Conservation (phyloP, 2,329 filamentous ascomycete species). For the Phyllosticta capitalensis region DNA sequence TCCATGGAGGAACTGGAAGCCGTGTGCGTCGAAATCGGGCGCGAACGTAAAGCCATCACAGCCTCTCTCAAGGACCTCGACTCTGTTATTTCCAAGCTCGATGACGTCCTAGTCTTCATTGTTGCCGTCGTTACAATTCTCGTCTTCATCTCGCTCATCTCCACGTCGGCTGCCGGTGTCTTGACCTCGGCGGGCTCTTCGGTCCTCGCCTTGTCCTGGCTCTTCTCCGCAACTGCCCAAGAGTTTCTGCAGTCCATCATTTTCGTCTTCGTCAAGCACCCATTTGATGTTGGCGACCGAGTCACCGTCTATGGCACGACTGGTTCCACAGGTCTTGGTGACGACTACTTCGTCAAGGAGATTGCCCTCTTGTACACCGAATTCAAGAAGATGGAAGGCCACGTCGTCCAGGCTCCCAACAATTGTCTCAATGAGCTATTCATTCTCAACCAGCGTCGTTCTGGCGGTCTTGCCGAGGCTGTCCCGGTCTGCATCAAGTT, state of each 20-base stretch:
- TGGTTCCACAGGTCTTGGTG: slow-evolving; percentile 65
- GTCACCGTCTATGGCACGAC: slow-evolving; percentile 88
- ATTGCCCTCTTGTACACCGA: slow-evolving; percentile 90
- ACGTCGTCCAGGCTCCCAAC: slow-evolving; percentile 92
- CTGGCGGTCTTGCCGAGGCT: slow-evolving; percentile 78
- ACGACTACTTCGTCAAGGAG: slow-evolving; percentile 94
- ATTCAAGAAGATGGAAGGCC: slow-evolving; percentile 97
- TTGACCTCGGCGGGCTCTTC: slow-evolving; percentile 83
- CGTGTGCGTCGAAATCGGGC: slow-evolving; percentile 86
- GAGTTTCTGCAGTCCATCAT: slow-evolving; percentile 91
- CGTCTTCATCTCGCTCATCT: slow-evolving; percentile 83
- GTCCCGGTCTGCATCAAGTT: slow-evolving; percentile 79
- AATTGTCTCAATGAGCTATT: slow-evolving; percentile 87
- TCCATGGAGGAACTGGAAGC: slow-evolving; percentile 90
- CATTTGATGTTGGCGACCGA: slow-evolving; percentile 90
- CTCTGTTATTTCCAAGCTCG: slow-evolving; percentile 82
- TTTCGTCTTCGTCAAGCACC: slow-evolving; percentile 95
- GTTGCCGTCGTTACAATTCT: slow-evolving; percentile 72
- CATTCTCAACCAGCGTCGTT: slow-evolving; percentile 88
- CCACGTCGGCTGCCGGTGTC: slow-evolving; percentile 78
- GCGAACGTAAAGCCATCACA: slow-evolving; percentile 90
- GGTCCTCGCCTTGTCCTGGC: slow-evolving; percentile 83
- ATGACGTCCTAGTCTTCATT: slow-evolving; percentile 81
- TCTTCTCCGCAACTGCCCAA: slow-evolving; percentile 85
- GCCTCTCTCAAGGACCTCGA: slow-evolving; percentile 92